Conservation (phyloP, 108 stramenopile species). For the Seminavis robusta region DNA sequence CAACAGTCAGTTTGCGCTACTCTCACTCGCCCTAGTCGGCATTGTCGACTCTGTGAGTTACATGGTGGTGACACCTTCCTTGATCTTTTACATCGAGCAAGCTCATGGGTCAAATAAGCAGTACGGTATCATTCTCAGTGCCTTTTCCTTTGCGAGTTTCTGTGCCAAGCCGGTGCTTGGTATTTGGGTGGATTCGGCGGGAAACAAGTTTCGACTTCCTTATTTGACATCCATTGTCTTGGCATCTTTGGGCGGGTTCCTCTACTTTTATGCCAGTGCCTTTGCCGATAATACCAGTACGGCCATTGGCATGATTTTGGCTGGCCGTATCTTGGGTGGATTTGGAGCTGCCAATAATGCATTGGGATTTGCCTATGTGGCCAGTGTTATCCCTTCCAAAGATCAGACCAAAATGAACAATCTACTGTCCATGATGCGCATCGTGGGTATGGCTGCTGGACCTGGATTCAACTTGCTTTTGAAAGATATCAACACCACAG, state of each 20-base stretch:
- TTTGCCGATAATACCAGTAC: not conserved
- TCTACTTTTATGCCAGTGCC: constrained; percentile 56
- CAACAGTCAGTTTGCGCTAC: too few species aligned
- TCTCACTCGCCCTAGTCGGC: constrained; percentile 39
- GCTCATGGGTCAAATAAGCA: constrained; percentile 60
- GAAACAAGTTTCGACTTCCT: constrained; percentile 47
- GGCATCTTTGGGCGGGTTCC: constrained; percentile 44
- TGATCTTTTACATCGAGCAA: constrained; percentile 68
- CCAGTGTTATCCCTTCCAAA: constrained; percentile 39
- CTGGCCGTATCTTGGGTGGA: constrained; percentile 59
- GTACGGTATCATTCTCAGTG: constrained; percentile 49
- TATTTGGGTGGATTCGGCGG: constrained; percentile 43
- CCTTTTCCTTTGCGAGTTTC: constrained; percentile 62
- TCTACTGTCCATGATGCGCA: constrained; percentile 49
- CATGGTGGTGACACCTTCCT: constrained; percentile 70
- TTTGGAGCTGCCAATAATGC: constrained; percentile 61
- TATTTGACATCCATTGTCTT: constrained; percentile 39
- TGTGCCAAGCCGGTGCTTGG: constrained; percentile 71
- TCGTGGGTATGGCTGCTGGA: constrained; percentile 67
- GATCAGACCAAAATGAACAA: constrained; percentile 46
- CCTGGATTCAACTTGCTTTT: constrained; percentile 57
- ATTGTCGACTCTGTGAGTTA: constrained; percentile 65
- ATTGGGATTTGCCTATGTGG: constrained; percentile 66
- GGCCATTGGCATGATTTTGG: constrained; percentile 40
- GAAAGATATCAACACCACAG: constrained; percentile 26